Evolutionary conservation across 2,329 filamentous ascomycete genomes (phyloP), one percentile per base, ranked within the genome.

Genomic region (Colletotrichum phormii): DNA sequence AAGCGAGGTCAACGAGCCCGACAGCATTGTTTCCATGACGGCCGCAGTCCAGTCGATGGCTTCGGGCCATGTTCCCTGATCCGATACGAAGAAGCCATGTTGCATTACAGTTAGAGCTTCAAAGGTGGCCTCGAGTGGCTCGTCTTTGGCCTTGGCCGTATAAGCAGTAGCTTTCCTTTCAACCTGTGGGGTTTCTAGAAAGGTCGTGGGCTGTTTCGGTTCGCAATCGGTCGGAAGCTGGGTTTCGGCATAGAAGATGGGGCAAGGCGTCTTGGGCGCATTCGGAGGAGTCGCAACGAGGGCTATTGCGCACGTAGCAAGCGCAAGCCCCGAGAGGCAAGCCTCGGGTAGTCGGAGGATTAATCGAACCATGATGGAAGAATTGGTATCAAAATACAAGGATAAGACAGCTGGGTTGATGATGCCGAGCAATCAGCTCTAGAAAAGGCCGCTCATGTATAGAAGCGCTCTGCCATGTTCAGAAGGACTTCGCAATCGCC

Each of bases 1-100:
- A 66, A 97, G 84, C n/a, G 93, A 92, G 18, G 88, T 89, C 18
- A 97, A 87, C 3, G 92, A 89, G 15, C 91, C 93, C 0, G 94
- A 93, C 46, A 98, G 83, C 69, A 96, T 91, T 0, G 95, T 98
- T 55, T 92, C 91, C 77, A 94, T 86, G 9, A 98, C 94, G 4
- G 96, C 95, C 22, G 92, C 92, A 0, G 96, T 98, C 96, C 96
- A 98, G 84, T 98, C 96, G 78, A 97, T 98, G 37, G 94, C 89
- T 1, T 88, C 87, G 0, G 95, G 94, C 94, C 95, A 98, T 31
- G 91, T 95, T 12, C 94, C 95, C 46, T 93, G 85, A 87, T 93
- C 93, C 5, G 92, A 83, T 59, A 91, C 88, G 80, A 97, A 98
- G 83, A 95, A 98, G 31, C 88, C 85, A 64, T 89, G 86, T 80